Evolutionary conservation across 257 asterid genomes (phyloP).

Genomic region (Agastache rugosa): DNA sequence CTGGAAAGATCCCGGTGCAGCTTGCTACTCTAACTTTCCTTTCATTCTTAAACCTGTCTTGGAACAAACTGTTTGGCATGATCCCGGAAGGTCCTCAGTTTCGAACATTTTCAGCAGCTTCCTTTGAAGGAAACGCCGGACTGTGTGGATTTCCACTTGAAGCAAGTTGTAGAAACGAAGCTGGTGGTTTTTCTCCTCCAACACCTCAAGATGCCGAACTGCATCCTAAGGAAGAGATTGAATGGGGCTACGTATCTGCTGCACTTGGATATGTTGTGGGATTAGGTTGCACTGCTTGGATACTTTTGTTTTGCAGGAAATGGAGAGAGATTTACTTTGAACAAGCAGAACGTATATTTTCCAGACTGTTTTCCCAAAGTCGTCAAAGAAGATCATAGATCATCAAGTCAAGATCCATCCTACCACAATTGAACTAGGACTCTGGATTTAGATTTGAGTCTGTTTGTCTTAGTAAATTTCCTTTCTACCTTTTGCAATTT

Average conservation of each 20-base stretch:
- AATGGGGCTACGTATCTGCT: constrained; percentile 26
- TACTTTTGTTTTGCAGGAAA: constrained; percentile 7
- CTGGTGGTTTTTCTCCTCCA: background rate
- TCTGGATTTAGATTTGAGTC: background rate
- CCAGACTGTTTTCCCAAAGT: background rate
- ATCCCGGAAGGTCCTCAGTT: constrained; percentile 46
- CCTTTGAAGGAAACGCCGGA: constrained; percentile 40
- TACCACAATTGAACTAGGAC: background rate
- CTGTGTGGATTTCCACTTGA: constrained; percentile 42
- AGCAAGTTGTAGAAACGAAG: constrained; percentile 36
- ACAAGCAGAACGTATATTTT: constrained; percentile 1
- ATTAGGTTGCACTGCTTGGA: constrained; percentile 23
- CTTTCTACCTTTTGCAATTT: background rate
- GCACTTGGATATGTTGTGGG: constrained; percentile 26
- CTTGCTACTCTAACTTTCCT: constrained; percentile 53
- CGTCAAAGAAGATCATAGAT: constrained; percentile 2
- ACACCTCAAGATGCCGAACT: background rate
- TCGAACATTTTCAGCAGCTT: constrained; percentile 35
- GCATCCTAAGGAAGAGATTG: constrained; percentile 9
- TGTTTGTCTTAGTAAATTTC: background rate
- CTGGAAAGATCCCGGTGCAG: constrained; percentile 50
- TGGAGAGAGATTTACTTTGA: constrained; percentile 22
- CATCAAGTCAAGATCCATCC: constrained; percentile 2
- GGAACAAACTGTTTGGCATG: constrained; percentile 48
- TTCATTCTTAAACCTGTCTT: constrained; percentile 45